Base-by-base conservation (phyloP, 768 basidiomycete species). In the Agaricus blazei region DNA sequence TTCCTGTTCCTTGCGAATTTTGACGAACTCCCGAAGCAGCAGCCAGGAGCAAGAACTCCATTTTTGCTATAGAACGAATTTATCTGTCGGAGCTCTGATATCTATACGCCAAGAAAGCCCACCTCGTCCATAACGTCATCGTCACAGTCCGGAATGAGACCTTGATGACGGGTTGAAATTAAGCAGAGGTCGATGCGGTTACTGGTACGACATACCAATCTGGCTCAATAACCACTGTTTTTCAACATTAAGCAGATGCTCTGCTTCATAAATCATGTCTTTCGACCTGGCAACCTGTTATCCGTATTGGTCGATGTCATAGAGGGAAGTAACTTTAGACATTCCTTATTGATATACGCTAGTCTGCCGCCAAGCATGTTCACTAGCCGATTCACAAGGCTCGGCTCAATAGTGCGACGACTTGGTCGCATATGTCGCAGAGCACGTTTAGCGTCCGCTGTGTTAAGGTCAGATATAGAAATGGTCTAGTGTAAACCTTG, bases 71-170 rank as follows among this genome's bases (percentile, higher is more conserved):
- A 19, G 40, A 41, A 14, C 38, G 56, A 47, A 43, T 51, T 29
- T 23, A 19, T 42, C 29, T 50, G 29, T 19, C 24, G 19, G 47
- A 11, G 11, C 3, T 46, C 34, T 47, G 54, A 7, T 37, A 38
- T 3, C 12, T 45, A 43, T 58, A 11, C 44, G 28, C 44, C 54
- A 59, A 49, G n/a, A 38, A 42, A 34, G 45, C 73, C 59, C 61
- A 88, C 88, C 76, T 93, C 93, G 68, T 93, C 92, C 91, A 90
- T 90, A 55, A 90, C 83, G 63, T 90, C 87, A 69, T 90, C 88
- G 66, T 93, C 90, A 63, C 83, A 85, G 64, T 90, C 90, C 7
- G 81, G 80, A 56, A 93, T 93, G 47, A 92, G 73, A 3, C 75
- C 79, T 80, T 42, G 4, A 40, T 42, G 28, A 46, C 11, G 46